phyloP scores from a whole-genome alignment of 2,329 filamentous ascomycete genomes.

The Penicillium sclerotigenum region DNA sequence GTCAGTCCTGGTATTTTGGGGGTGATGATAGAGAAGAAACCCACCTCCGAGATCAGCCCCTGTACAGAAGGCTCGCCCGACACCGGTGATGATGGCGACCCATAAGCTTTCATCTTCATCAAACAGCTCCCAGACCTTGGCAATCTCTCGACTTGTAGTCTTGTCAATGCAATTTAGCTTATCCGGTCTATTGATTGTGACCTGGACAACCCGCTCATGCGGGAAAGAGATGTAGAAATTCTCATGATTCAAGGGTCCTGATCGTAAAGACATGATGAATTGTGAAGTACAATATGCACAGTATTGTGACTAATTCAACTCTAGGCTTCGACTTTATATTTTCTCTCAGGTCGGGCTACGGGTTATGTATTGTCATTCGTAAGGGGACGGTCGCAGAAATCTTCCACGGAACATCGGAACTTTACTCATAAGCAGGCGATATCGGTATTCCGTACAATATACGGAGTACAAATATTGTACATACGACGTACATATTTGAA shows the following conservation, averaged over 20 bases:
- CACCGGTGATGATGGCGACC: conserved; percentile 62
- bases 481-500: neutral
- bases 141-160: conserved; percentile 43
- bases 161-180: conserved; percentile 45
- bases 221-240: conserved; percentile 39
- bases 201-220: conserved; percentile 40
- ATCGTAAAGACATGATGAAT: conserved; percentile 28
- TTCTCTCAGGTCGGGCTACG: neutral
- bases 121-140: conserved; percentile 56
- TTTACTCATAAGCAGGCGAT: neutral
- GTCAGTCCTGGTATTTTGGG: too few relatives aligned
- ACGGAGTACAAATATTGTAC: neutral
- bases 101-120: conserved; percentile 60
- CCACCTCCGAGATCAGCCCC: conserved; percentile 63
- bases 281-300: conserved; percentile 4
- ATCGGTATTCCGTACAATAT: neutral
- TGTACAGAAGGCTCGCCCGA: conserved; percentile 64
- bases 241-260: conserved; percentile 12
- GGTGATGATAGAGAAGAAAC: too few relatives aligned
- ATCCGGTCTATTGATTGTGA: conserved; percentile 43
- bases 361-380: conserved; percentile 1
- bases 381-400: neutral
- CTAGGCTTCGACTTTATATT: neutral
- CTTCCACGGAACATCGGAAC: conserved; percentile 7
- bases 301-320: neutral